Percentiles rank a stretch among this genome's conserved stretches.
Conservation (phyloP, 73 alveolate species). For the Stentor roeselii region DNA sequence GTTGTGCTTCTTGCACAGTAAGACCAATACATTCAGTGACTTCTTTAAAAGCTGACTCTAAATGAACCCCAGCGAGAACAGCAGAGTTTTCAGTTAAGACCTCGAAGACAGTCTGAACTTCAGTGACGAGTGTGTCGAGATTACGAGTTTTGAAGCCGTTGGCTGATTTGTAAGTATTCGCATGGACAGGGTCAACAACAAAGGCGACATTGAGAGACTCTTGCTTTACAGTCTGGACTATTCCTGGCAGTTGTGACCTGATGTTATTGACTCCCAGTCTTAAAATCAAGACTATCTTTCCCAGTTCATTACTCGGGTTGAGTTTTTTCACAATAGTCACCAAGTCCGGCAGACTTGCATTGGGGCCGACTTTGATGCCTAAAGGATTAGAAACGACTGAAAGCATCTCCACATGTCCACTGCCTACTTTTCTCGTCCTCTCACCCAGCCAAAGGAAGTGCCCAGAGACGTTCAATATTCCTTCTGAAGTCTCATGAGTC, state of each 20-base stretch:
- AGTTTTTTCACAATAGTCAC: slow-evolving; percentile 2
- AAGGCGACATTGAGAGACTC: slow-evolving; percentile 18
- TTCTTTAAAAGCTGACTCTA: slow-evolving; percentile 25
- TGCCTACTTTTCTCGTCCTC: slow-evolving; percentile 35
- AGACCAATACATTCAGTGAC: slow-evolving; percentile 46
- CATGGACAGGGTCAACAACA: slow-evolving; percentile 45
- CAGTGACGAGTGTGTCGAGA: slow-evolving; percentile 2
- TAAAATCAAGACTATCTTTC: slow-evolving; percentile 35
- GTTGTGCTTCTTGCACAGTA: background rate
- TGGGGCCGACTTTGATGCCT: slow-evolving; percentile 50
- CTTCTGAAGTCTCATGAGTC: background rate
- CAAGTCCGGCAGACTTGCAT: slow-evolving; percentile 28
- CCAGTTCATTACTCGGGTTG: slow-evolving; percentile 36
- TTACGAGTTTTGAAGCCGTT: slow-evolving; percentile 28
- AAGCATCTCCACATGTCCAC: slow-evolving; percentile 45
- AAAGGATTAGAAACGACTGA: slow-evolving; percentile 44
- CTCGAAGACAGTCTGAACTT: background rate
- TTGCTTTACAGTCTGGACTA: slow-evolving; percentile 27
- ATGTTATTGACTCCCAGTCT: slow-evolving; percentile 34
- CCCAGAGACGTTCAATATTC: background rate
- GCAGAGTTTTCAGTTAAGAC: slow-evolving; percentile 13
- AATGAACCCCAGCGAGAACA: slow-evolving; percentile 38
- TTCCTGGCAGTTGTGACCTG: slow-evolving; percentile 2
- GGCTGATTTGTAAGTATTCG: slow-evolving; percentile 32
- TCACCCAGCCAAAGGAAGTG: slow-evolving; percentile 54